Percentiles rank a stretch among this genome's conserved stretches.
These are phyloP conservation scores for Echium plantagineum DNA, from an alignment of 257 asterid species.

Conservation along the genomic window DNA sequence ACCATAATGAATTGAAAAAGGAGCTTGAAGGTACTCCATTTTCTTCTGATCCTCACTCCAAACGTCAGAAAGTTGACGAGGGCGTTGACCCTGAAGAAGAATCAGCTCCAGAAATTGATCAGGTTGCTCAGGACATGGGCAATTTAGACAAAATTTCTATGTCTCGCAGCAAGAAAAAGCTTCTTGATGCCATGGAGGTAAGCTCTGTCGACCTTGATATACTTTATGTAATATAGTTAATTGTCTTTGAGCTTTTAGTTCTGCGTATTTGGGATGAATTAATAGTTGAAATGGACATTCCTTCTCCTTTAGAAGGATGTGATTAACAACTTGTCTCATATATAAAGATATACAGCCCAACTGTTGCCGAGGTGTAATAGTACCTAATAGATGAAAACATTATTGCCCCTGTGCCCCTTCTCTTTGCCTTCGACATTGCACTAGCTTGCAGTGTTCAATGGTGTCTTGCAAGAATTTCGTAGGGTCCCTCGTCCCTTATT, in stretches of 20 bases:
- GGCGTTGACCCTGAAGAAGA: conserved; percentile 28
- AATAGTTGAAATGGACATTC: neutral
- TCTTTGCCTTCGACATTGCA: no score
- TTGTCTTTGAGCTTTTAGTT: neutral
- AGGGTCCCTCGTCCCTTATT: no score
- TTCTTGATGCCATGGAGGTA: conserved; percentile 62
- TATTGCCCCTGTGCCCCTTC: no score
- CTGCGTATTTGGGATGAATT: neutral
- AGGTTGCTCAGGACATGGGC: conserved; percentile 41
- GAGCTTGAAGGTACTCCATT: conserved; percentile 43
- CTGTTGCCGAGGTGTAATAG: no score
- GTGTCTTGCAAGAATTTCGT: no score
- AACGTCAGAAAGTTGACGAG: conserved; percentile 16
- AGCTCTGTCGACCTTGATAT: conserved; percentile 5
- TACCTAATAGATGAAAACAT: no score
- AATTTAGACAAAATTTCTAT: conserved; percentile 35
- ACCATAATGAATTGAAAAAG: conserved; percentile 47
- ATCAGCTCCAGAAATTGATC: conserved; percentile 27
- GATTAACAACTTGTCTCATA: no score
- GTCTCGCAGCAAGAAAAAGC: conserved; percentile 54
- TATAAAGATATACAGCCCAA: no score
- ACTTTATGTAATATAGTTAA: neutral
- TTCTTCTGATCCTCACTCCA: conserved; percentile 18
- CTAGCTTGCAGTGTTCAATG: no score
- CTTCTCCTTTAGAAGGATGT: neutral